Evolutionary conservation across 1,139 yeast genomes (phyloP).

Genomic region (Candida sojae): DNA sequence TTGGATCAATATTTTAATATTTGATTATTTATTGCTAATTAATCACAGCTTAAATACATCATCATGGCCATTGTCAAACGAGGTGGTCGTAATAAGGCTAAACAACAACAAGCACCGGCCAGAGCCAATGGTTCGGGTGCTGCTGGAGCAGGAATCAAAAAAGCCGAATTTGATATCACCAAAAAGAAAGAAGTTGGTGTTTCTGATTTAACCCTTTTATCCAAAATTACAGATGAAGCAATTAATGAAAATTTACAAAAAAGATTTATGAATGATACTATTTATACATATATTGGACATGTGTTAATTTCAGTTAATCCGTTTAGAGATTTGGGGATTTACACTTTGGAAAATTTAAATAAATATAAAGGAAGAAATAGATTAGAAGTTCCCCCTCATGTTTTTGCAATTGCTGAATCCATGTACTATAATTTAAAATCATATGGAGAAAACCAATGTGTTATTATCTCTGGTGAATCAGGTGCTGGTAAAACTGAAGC

Average conservation of each 20-base stretch:
- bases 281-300: conserved; percentile 87
- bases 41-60: background rate
- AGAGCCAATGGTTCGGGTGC: conserved; percentile 30
- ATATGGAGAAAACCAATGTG: conserved; percentile 95
- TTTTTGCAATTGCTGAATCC: conserved; percentile 94
- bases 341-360: conserved; percentile 73
- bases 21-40: background rate
- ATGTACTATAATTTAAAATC: conserved; percentile 96
- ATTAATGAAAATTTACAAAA: conserved; percentile 90
- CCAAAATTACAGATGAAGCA: conserved; percentile 87
- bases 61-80: conserved; percentile 76
- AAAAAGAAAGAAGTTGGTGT: conserved; percentile 98
- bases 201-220: conserved; percentile 85
- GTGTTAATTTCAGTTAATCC: conserved; percentile 96
- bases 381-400: conserved; percentile 98
- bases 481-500: conserved; percentile 99
- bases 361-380: conserved; percentile 90
- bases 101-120: conserved; percentile 59
- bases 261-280: conserved; percentile 85
- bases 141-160: conserved; percentile 57
- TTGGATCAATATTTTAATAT: background rate
- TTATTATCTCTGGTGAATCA: conserved; percentile 96
- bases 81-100: conserved; percentile 65
- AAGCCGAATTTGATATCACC: conserved; percentile 86
- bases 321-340: conserved; percentile 92